Evolutionary conservation across 2,329 filamentous ascomycete species (phyloP).

Genomic region (Didymella glomerata): DNA sequence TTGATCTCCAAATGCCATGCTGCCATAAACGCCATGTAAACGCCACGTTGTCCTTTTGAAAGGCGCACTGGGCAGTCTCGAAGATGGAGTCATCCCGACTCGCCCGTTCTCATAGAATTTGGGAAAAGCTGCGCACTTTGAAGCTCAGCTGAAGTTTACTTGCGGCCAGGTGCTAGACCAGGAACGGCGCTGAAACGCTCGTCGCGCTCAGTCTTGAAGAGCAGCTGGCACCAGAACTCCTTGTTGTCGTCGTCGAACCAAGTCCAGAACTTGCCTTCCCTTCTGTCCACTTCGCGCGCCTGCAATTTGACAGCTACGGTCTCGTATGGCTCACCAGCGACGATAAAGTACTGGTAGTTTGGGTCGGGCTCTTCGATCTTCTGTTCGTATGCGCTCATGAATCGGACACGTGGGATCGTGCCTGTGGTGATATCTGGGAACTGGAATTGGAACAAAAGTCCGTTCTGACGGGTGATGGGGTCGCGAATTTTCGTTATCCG

Average conservation of each 20-base stretch:
- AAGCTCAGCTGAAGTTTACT: conserved; percentile 28
- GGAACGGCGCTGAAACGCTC: conserved; percentile 80
- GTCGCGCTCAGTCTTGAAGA: conserved; percentile 98
- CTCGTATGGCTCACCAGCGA: conserved; percentile 97
- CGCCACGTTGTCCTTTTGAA: conserved; percentile 16
- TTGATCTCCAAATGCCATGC: neutral
- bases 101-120: neutral
- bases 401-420: conserved; percentile 82
- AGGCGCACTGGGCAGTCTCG: neutral
- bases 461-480: conserved; percentile 85
- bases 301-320: conserved; percentile 97
- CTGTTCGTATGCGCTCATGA: conserved; percentile 98
- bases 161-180: conserved; percentile 64
- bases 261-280: conserved; percentile 86
- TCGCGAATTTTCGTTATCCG: conserved; percentile 97
- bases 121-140: neutral
- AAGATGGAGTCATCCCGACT: neutral
- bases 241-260: conserved; percentile 97
- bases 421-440: conserved; percentile 87
- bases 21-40: conserved; percentile 21
- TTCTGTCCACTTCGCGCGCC: conserved; percentile 87
- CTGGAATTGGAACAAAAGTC: conserved; percentile 93
- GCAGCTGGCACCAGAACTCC: conserved; percentile 96
- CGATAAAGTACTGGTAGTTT: conserved; percentile 90
- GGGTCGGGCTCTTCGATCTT: conserved; percentile 91